Evolutionary conservation across 2,329 filamentous ascomycete species (phyloP).

Genomic region (Fusarium odoratissimum): DNA sequence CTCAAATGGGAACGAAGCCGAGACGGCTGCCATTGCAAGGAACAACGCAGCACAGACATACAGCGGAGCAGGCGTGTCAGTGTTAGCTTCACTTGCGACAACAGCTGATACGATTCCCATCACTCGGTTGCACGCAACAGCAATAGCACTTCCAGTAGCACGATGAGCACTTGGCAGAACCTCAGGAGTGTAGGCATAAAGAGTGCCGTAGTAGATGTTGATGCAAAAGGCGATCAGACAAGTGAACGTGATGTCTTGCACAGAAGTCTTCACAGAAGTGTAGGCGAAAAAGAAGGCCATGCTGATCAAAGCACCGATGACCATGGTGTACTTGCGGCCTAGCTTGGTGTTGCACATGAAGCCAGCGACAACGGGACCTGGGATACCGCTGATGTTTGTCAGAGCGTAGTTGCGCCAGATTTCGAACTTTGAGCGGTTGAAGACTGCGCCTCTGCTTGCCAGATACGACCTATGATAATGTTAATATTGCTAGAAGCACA

Average conservation of each 20-base stretch:
- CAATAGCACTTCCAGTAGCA: slow-evolving; percentile 79
- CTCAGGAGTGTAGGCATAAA: slow-evolving; percentile 73
- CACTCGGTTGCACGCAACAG: slow-evolving; percentile 76
- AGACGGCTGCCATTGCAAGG: slow-evolving; percentile 63
- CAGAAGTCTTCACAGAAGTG: slow-evolving; percentile 18
- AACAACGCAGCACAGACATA: slow-evolving; percentile 76
- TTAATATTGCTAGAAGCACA: background rate
- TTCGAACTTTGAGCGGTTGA: slow-evolving; percentile 4
- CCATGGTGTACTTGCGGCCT: slow-evolving; percentile 28
- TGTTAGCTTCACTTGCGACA: slow-evolving; percentile 71
- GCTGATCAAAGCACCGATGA: slow-evolving; percentile 3
- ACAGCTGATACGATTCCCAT: slow-evolving; percentile 81
- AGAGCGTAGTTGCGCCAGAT: slow-evolving; percentile 54
- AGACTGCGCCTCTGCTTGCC: background rate
- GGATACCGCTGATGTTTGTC: slow-evolving; percentile 74
- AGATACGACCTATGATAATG: slow-evolving; percentile 63
- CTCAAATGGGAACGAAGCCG: slow-evolving; percentile 20
- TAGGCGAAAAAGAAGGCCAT: slow-evolving; percentile 26
- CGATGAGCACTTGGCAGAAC: slow-evolving; percentile 76
- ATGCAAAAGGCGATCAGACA: slow-evolving; percentile 64
- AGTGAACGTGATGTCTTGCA: slow-evolving; percentile 16
- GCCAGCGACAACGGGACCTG: slow-evolving; percentile 76
- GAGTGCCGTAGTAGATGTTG: slow-evolving; percentile 78
- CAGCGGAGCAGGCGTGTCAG: slow-evolving; percentile 71
- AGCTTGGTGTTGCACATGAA: slow-evolving; percentile 62